phyloP scores from a whole-genome alignment of 2,329 filamentous ascomycete species.

The Orbilia oligospora region DNA sequence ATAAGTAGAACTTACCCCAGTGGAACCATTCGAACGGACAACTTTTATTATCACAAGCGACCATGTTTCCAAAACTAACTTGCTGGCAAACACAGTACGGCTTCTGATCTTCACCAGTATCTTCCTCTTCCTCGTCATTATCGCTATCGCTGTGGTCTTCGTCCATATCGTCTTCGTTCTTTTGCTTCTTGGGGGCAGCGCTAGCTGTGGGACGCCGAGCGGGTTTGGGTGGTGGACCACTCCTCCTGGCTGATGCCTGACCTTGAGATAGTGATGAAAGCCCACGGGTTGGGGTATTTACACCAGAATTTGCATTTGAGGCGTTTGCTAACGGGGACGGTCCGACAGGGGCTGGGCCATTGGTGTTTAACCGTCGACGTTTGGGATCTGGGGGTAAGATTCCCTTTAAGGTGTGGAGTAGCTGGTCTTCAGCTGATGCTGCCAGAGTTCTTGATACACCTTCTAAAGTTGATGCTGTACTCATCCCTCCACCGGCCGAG shows the following conservation, averaged over 20 bases:
- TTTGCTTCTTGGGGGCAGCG: constrained; percentile 39
- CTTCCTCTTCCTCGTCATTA: constrained; percentile 75
- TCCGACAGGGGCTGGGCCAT: constrained; percentile 48
- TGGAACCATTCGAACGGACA: constrained; percentile 91
- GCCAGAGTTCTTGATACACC: constrained; percentile 50
- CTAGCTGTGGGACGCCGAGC: constrained; percentile 43
- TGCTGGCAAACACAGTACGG: constrained; percentile 87
- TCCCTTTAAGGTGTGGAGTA: constrained; percentile 45
- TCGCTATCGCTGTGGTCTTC: constrained; percentile 59
- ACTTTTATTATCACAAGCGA: constrained; percentile 86
- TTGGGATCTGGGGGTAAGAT: constrained; percentile 43
- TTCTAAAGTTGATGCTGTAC: constrained; percentile 52
- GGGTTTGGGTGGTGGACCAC: constrained; percentile 51
- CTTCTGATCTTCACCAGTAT: constrained; percentile 80
- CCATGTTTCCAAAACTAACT: constrained; percentile 89
- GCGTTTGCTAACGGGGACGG: constrained; percentile 55
- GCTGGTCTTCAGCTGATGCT: constrained; percentile 53
- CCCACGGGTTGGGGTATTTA: constrained; percentile 53
- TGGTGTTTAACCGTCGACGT: constrained; percentile 48
- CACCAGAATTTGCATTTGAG: constrained; percentile 49
- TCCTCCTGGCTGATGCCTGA: constrained; percentile 35
- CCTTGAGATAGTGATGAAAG: constrained; percentile 35
- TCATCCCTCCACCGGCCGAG: constrained; percentile 33
- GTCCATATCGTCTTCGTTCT: constrained; percentile 57
- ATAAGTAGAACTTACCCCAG: constrained; percentile 60